Evolutionary conservation across 345 rosid genomes (phyloP), one percentile per base, ranked within the genome.

Genomic region (Hibiscus tridactylites): DNA sequence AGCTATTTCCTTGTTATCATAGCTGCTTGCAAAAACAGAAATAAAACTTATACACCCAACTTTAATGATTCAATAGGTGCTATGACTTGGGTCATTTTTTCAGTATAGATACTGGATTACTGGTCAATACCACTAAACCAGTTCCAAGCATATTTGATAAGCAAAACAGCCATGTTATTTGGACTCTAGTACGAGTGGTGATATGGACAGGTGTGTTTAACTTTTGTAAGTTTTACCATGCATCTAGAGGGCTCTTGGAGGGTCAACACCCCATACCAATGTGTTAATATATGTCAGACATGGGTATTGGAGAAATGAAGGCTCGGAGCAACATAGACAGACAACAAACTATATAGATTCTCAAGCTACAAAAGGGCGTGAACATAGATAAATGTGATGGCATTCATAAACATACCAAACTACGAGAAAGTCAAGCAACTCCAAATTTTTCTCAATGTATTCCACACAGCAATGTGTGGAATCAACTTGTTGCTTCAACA

Each of bases 1-100:
- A 78, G 99, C 97, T 75, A 90, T 87, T 81, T 94, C 97, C 86
- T 94, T 91, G 86, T 90, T 90, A 71, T 94, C 97, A 81, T 94
- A 94, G 82, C 99, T 94, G 93, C 75, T 84, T 70, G 71, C 61
- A 76, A 71, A 52, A 57, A 71, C 17, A 64, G 79, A 50, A 78
- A 54, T 31, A 60, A 71, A 44, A 16, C 42, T 42, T 8, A 16
- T 8, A 13, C 42, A 19, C 4, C 54, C 44, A 29, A 72, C 66
- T 39, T 72, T 26, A 28, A 60, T 68, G 61, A 49, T 56, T 68
- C 59, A 72, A 44, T 26, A 17, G 12, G 37, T 47, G 39, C 16
- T 28, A 47, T 67, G 58, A 49, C 16, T 28, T 49, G 15, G 58
- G 33, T 39, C 58, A 49, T 49, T 10, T 49, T 47, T 67, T 44